Percentiles rank a stretch among this genome's conserved stretches.
Evolutionary conservation across 345 rosid species (phyloP).

Genomic region (Eutrema heterophyllum): DNA sequence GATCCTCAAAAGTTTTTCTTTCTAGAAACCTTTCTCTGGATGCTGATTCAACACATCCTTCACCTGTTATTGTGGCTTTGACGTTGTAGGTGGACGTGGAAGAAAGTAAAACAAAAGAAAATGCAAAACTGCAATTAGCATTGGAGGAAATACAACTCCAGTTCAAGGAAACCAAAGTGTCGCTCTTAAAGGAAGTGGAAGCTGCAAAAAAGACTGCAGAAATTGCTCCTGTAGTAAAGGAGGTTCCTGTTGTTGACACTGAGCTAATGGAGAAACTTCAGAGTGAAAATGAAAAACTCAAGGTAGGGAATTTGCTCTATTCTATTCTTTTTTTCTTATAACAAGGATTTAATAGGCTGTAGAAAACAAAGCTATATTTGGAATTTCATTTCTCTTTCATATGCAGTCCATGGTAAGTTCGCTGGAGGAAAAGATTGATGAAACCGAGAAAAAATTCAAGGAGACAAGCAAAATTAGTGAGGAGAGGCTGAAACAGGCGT

Average conservation of each 20-base stretch:
- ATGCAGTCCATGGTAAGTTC: conserved; percentile 67
- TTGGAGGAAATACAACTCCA: conserved; percentile 71
- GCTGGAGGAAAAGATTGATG: conserved; percentile 78
- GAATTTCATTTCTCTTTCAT: conserved; percentile 19
- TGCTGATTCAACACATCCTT: conserved; percentile 4
- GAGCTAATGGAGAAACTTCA: conserved; percentile 63
- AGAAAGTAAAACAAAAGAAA: conserved; percentile 86
- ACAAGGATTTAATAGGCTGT: background rate
- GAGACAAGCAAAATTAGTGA: conserved; percentile 80
- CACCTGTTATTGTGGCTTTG: conserved; percentile 10
- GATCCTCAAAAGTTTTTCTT: background rate
- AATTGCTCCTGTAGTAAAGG: conserved; percentile 61
- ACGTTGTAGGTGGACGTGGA: conserved; percentile 68
- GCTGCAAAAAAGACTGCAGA: conserved; percentile 60
- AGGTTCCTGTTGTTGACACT: conserved; percentile 67
- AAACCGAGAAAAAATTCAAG: conserved; percentile 73
- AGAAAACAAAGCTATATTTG: conserved; percentile 4
- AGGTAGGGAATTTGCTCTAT: conserved; percentile 41
- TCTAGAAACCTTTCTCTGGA: background rate
- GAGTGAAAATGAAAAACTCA: conserved; percentile 77
- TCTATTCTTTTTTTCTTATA: background rate
- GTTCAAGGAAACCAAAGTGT: conserved; percentile 72
- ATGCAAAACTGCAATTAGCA: conserved; percentile 70
- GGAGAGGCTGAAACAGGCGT: conserved; percentile 85
- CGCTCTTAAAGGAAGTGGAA: conserved; percentile 65